These are phyloP conservation scores for Mycothermus thermophilus DNA, from an alignment of 495 filamentous ascomycete genomes.

Conservation along the genomic window DNA sequence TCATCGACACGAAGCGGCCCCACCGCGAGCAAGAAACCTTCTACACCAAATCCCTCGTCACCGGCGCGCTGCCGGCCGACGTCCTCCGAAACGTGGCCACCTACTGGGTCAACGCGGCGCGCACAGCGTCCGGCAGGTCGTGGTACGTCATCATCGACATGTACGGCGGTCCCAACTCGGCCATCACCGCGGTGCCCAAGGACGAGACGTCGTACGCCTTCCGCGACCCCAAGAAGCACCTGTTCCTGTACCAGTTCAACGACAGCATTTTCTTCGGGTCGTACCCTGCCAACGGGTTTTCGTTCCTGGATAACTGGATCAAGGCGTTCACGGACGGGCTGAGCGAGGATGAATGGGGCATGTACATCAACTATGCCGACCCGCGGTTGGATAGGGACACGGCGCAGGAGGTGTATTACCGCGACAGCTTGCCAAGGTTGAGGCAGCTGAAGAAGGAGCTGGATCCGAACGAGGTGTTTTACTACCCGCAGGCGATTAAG, in stretches of 20 bases:
- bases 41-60: constrained; percentile 32
- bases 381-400: constrained; percentile 22
- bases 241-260: constrained; percentile 32
- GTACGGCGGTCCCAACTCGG: constrained; percentile 31
- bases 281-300: constrained; percentile 21
- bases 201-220: constrained; percentile 25
- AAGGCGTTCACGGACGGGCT: constrained; percentile 21
- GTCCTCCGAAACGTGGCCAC: constrained; percentile 23
- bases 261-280: constrained; percentile 15
- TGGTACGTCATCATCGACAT: constrained; percentile 35
- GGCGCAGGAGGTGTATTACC: constrained; percentile 37
- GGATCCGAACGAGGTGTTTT: constrained; percentile 47
- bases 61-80: constrained; percentile 20
- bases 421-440: constrained; percentile 36
- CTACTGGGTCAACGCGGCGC: constrained; percentile 29
- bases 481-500: constrained; percentile 45
- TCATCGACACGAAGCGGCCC: constrained; percentile 28
- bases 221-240: constrained; percentile 19
- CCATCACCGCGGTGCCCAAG: constrained; percentile 21
- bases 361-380: constrained; percentile 37
- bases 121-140: constrained; percentile 19
- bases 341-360: constrained; percentile 23
- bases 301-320: constrained; percentile 29
- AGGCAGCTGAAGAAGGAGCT: constrained; percentile 38
- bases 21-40: constrained; percentile 33